Conservation (phyloP, 176 grass and related monocot genomes). For the Rhynchospora breviuscula region DNA sequence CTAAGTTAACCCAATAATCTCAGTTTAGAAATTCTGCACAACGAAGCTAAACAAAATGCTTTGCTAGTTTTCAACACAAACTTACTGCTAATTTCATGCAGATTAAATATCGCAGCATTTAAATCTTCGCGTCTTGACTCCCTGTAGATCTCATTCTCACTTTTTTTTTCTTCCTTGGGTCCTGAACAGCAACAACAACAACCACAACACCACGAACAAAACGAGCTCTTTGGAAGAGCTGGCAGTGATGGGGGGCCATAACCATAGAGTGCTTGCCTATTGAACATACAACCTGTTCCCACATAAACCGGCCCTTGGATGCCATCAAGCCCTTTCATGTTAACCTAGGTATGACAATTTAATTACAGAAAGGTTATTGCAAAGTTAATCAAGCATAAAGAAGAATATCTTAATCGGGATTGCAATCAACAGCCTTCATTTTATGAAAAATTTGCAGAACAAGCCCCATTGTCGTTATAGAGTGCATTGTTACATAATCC, state of each 20-base stretch:
- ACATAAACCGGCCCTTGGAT: constrained; percentile 98
- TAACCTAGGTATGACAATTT: constrained; percentile 53
- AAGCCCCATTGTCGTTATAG: neutral
- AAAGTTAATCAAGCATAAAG: neutral
- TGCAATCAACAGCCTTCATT: constrained; percentile 20
- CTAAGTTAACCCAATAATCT: constrained; percentile 31
- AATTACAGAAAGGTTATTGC: constrained; percentile 8
- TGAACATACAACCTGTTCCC: constrained; percentile 98
- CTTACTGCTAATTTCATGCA: constrained; percentile 95
- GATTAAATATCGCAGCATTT: constrained; percentile 90
- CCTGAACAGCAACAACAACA: constrained; percentile 42
- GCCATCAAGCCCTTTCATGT: constrained; percentile 99
- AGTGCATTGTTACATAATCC: neutral
- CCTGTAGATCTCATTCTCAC: constrained; percentile 68
- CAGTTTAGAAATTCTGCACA: neutral
- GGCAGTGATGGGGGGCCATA: constrained; percentile 94
- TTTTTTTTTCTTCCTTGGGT: constrained; percentile 69
- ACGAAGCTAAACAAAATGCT: constrained; percentile 10
- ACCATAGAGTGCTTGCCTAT: constrained; percentile 89
- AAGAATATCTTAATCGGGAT: neutral
- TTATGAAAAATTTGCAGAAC: constrained; percentile 12
- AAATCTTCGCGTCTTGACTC: constrained; percentile 79
- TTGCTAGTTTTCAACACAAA: neutral
- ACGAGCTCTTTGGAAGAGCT: constrained; percentile 71
- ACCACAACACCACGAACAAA: constrained; percentile 82